A percentile compares a stretch with the other conserved stretches of the same genome.
These are phyloP conservation scores for Pythium vanterpoolii DNA, from an alignment of 352 stramenopile species.

Conservation along the genomic window DNA sequence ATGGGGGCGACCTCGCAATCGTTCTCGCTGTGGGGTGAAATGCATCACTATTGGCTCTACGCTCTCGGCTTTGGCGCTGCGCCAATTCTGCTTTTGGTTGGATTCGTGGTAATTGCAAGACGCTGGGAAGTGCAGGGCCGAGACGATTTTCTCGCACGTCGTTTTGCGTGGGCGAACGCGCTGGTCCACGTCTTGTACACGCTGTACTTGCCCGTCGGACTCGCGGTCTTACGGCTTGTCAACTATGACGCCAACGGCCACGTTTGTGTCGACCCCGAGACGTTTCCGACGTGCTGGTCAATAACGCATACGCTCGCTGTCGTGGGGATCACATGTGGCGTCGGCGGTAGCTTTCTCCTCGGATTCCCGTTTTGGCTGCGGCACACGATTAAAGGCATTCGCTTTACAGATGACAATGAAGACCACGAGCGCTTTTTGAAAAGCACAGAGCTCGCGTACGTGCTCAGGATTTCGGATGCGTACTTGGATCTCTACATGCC, in stretches of 20 bases:
- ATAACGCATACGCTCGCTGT: conserved; percentile 30
- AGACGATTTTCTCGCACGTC: conserved; percentile 27
- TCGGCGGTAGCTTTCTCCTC: conserved; percentile 47
- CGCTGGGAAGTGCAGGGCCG: conserved; percentile 22
- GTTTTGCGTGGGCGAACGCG: conserved; percentile 37
- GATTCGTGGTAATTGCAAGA: neutral
- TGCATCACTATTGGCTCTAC: conserved; percentile 62
- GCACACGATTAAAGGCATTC: conserved; percentile 26
- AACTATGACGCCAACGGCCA: conserved; percentile 42
- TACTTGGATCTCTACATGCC: conserved; percentile 62
- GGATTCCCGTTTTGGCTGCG: conserved; percentile 40
- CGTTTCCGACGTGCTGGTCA: conserved; percentile 29
- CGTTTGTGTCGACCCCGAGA: conserved; percentile 46
- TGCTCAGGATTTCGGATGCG: conserved; percentile 48
- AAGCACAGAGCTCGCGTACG: conserved; percentile 51
- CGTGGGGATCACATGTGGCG: conserved; percentile 25
- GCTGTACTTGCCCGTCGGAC: conserved; percentile 55
- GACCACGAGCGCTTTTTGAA: conserved; percentile 49
- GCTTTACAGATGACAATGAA: conserved; percentile 28
- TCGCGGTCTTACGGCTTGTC: conserved; percentile 53
- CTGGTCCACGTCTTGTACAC: conserved; percentile 45
- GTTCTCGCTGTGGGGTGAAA: conserved; percentile 61
- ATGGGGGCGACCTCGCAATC: conserved; percentile 52
- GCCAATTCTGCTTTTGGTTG: conserved; percentile 17
- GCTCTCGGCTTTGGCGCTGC: conserved; percentile 36